Evolutionary conservation across 305 asterid species (phyloP).

Genomic region (Fraxinus sp.): DNA sequence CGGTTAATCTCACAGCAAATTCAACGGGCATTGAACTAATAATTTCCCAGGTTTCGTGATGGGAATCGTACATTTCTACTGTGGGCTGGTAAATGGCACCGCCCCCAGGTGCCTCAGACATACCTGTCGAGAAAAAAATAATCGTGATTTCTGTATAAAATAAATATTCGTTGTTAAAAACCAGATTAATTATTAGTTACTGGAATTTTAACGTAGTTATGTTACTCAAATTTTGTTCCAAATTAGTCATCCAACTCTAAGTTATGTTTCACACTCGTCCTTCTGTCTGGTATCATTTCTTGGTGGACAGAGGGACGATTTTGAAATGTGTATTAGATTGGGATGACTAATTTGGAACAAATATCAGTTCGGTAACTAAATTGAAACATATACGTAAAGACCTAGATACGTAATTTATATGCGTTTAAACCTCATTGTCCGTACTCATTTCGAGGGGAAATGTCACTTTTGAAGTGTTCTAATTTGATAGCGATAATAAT

Average conservation of each 20-base stretch:
- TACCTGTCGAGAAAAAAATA: constrained; percentile 23
- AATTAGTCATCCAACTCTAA: background rate
- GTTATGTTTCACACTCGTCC: background rate
- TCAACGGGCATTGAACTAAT: constrained; percentile 55
- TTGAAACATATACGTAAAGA: background rate
- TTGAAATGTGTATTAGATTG: background rate
- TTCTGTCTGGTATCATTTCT: background rate
- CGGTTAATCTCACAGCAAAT: constrained; percentile 74
- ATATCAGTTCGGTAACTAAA: background rate
- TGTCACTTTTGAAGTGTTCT: background rate
- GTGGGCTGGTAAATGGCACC: constrained; percentile 63
- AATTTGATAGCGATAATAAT: background rate
- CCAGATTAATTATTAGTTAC: background rate
- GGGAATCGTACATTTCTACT: constrained; percentile 59
- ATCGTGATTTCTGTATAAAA: background rate
- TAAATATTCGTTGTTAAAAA: background rate
- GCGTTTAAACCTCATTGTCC: background rate
- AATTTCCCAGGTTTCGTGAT: constrained; percentile 35
- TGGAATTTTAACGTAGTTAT: background rate
- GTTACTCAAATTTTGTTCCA: background rate
- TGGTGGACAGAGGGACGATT: background rate
- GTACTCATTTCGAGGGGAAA: background rate
- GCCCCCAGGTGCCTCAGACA: constrained; percentile 50
- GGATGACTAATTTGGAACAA: background rate
- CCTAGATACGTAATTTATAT: background rate